Evolutionary conservation across 148 eudicot genomes (phyloP).

Genomic region (Limonium bicolor): DNA sequence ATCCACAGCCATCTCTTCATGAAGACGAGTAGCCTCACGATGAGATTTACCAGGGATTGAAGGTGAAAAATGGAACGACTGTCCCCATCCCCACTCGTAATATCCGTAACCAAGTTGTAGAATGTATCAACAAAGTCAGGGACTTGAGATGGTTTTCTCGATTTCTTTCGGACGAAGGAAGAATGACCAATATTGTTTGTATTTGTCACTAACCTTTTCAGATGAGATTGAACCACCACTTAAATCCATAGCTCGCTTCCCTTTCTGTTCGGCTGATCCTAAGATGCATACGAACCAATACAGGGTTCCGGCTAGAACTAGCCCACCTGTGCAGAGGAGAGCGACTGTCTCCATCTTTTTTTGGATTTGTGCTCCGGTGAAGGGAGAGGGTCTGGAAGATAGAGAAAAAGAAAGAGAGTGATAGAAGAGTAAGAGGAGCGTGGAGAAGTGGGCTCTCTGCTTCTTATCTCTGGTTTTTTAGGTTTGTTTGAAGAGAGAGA

Average conservation of each 20-base stretch:
- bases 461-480: no score
- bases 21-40: conserved; percentile 31
- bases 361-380: no score
- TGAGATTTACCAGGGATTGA: conserved; percentile 25
- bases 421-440: no score
- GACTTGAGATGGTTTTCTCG: conserved; percentile 26
- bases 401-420: no score
- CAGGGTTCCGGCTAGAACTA: conserved; percentile 22
- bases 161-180: conserved; percentile 50
- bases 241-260: conserved; percentile 35
- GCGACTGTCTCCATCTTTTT: conserved; percentile 27
- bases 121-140: conserved; percentile 41
- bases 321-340: conserved; percentile 27
- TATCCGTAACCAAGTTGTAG: conserved; percentile 42
- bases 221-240: conserved; percentile 38
- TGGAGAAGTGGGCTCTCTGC: no score
- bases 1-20: conserved; percentile 45
- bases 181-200: conserved; percentile 35
- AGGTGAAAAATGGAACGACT: conserved; percentile 47
- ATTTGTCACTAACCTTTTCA: conserved; percentile 32
- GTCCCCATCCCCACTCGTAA: conserved; percentile 67
- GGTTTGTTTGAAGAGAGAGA: no score
- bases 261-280: conserved; percentile 34
- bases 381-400: no score
- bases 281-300: conserved; percentile 42